A percentile compares a stretch with the other conserved stretches of the same genome.
Evolutionary conservation across 2,329 filamentous ascomycete genomes (phyloP).

Genomic region (Tolypocladium tropicale): DNA sequence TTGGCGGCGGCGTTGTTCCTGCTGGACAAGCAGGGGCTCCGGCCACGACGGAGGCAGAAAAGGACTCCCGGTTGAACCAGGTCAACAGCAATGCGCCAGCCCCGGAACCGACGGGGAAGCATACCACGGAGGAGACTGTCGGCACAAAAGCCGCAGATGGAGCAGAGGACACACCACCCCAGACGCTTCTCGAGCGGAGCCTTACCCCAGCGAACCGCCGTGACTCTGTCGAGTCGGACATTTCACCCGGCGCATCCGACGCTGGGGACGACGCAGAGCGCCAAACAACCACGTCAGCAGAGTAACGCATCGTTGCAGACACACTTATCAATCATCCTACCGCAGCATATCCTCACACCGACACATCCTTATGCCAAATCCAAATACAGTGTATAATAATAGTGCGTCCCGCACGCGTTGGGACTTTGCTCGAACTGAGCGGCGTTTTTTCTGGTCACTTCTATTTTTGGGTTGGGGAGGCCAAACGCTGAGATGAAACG

Average conservation of each 20-base stretch:
- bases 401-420: background rate
- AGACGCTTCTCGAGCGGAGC: background rate
- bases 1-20: slow-evolving; percentile 85
- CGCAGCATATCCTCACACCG: background rate
- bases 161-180: background rate
- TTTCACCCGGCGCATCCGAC: background rate
- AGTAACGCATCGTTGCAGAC: background rate
- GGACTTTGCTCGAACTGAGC: background rate
- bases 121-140: background rate
- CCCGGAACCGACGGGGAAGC: background rate
- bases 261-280: background rate
- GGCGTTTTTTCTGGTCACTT: background rate
- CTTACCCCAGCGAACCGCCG: background rate
- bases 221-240: background rate
- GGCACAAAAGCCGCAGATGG: background rate
- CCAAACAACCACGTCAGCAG: background rate
- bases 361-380: background rate
- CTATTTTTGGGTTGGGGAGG: background rate
- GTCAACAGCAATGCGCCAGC: background rate
- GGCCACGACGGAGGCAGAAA: background rate
- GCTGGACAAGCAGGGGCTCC: slow-evolving; percentile 23
- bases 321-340: background rate
- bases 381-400: background rate
- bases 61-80: background rate
- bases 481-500: background rate